phyloP scores from a whole-genome alignment of 257 asterid genomes.

The Coffea canephora region DNA sequence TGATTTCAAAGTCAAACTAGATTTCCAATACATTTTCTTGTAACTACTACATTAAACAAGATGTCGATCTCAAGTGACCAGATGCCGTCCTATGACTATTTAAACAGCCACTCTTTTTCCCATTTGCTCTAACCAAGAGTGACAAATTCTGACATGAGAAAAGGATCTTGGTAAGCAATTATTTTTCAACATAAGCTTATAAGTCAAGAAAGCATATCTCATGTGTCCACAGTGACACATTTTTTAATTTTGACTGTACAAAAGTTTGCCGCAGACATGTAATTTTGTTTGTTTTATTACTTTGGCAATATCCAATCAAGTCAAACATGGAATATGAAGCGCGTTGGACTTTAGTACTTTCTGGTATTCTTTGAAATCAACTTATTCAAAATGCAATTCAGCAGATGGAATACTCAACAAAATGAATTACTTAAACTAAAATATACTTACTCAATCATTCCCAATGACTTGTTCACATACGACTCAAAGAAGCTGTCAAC shows the following conservation, averaged over 20 bases:
- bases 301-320: not conserved
- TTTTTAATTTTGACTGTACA: not conserved
- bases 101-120: not conserved
- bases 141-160: not conserved
- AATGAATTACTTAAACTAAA: not conserved
- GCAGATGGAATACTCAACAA: not conserved
- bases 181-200: not conserved
- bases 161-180: not conserved
- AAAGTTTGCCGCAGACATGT: not conserved
- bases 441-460: conserved; percentile 67
- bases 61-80: not conserved
- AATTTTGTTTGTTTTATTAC: not conserved
- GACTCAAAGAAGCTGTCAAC: conserved; percentile 57
- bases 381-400: not conserved
- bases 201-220: not conserved
- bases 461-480: conserved; percentile 47
- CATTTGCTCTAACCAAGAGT: not conserved
- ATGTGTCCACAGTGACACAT: not conserved
- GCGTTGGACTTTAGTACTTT: not conserved
- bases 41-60: not conserved
- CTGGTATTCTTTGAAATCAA: too few species aligned
- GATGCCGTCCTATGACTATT: not conserved
- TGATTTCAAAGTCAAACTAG: not conserved
- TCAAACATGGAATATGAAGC: not conserved
- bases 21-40: not conserved